Evolutionary conservation across 257 asterid genomes (phyloP).

Genomic region (Hygrophila difformis): DNA sequence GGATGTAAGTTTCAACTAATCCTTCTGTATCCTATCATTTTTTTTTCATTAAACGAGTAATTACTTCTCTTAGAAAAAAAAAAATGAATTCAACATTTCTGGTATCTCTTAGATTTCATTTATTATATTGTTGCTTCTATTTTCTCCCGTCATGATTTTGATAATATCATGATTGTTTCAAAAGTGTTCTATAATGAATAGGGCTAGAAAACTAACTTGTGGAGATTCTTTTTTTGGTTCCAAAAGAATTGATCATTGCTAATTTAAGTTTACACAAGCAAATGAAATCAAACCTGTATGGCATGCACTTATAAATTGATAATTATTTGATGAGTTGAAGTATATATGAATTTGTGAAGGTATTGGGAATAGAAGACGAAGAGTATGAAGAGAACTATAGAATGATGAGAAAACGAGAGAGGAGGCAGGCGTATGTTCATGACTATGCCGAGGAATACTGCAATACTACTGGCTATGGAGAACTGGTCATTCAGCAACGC

Average conservation of each 20-base stretch:
- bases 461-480: constrained; percentile 49
- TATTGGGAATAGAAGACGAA: constrained; percentile 51
- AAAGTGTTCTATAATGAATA: background rate
- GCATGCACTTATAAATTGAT: no score
- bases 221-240: background rate
- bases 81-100: background rate
- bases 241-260: background rate
- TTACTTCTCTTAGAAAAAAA: no score
- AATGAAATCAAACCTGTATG: background rate
- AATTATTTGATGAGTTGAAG: no score
- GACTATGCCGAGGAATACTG: constrained; percentile 82
- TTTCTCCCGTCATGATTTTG: background rate
- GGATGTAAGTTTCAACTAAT: constrained; percentile 37
- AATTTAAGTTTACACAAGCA: no score
- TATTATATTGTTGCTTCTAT: constrained; percentile 1
- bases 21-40: background rate
- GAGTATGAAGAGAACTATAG: constrained; percentile 70
- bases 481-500: constrained; percentile 76
- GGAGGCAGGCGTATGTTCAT: constrained; percentile 69
- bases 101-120: background rate
- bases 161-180: background rate
- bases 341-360: constrained; percentile 23
- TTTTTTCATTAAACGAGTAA: no score
- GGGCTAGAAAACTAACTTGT: background rate
- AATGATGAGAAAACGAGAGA: constrained; percentile 64